Conservation (phyloP, 2,329 filamentous ascomycete species). For the Diaporthe citrichinensis region DNA sequence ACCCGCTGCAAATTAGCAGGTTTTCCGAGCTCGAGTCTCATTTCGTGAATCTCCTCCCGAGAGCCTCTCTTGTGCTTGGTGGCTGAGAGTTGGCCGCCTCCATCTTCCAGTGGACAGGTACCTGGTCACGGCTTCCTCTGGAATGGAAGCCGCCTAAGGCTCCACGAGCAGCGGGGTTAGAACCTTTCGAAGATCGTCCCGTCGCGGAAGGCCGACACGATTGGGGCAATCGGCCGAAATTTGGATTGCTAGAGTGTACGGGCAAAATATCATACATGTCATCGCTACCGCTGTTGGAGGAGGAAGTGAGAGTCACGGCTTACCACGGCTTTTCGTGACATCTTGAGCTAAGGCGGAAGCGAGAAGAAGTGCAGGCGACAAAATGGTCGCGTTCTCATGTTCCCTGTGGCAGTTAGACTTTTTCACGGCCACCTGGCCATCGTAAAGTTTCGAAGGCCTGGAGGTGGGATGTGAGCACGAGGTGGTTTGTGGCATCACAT, state of each 20-base stretch:
- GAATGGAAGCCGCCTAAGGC: conserved; percentile 1
- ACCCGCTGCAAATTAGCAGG: conserved; percentile 33
- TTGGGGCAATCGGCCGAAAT: conserved; percentile 36
- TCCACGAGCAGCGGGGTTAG: conserved; percentile 25
- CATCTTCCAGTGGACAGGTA: conserved; percentile 13
- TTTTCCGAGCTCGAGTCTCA: conserved; percentile 27
- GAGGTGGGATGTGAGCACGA: background rate
- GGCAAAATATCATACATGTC: background rate
- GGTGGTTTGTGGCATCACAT: conserved; percentile 19
- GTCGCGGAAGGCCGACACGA: conserved; percentile 18
- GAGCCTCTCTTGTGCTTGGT: background rate
- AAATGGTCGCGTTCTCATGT: no score
- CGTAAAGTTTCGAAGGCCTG: background rate
- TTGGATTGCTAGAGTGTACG: conserved; percentile 19
- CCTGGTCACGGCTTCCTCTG: conserved; percentile 10
- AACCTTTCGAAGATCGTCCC: conserved; percentile 34
- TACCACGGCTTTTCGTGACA: background rate
- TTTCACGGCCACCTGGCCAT: background rate
- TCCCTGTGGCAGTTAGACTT: background rate
- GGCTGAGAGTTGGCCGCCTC: background rate
- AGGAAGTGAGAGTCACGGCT: background rate
- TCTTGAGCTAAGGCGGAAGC: background rate
- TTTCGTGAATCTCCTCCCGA: conserved; percentile 21
- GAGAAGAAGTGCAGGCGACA: background rate
- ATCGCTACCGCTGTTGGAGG: conserved; percentile 22